phyloP scores from a whole-genome alignment of 768 basidiomycete genomes.

The Saitozyma sp. region DNA sequence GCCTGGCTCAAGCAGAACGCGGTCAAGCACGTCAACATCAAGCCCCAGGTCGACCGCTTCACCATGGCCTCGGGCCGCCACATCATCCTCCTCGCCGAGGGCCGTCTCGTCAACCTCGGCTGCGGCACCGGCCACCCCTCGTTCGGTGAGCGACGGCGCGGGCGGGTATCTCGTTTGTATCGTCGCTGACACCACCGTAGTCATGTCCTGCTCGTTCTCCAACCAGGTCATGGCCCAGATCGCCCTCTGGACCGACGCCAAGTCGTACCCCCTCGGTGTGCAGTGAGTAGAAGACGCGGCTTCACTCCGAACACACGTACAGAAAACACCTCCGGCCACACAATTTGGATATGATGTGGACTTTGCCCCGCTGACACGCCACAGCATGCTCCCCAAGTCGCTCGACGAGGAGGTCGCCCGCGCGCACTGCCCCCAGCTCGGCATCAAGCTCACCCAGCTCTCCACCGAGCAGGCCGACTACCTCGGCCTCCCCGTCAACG shows the following conservation, averaged over 20 bases:
- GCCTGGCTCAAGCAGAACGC: constrained; percentile 97
- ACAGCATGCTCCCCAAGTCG: constrained; percentile 87
- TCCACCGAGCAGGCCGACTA: constrained; percentile 74
- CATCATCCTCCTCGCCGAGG: constrained; percentile 95
- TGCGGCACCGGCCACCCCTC: constrained; percentile 99
- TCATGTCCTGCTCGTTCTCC: constrained; percentile 99
- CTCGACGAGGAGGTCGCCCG: constrained; percentile 99
- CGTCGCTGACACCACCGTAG: constrained; percentile 44
- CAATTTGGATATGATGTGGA: no score
- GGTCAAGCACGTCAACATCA: constrained; percentile 77
- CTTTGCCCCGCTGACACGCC: neutral
- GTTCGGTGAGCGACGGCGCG: constrained; percentile 56
- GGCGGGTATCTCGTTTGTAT: neutral
- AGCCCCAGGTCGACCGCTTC: constrained; percentile 98
- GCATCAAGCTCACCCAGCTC: constrained; percentile 80
- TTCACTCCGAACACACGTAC: neutral
- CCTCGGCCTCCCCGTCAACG: constrained; percentile 82
- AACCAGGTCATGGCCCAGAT: constrained; percentile 99
- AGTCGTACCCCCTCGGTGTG: constrained; percentile 92
- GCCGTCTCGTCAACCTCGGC: constrained; percentile 97
- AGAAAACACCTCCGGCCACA: no score
- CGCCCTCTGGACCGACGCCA: constrained; percentile 90
- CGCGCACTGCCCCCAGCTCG: constrained; percentile 85
- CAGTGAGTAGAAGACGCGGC: constrained; percentile 56
- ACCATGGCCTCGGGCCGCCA: constrained; percentile 90